A percentile compares a stretch with the other conserved stretches of the same genome.
Evolutionary conservation across 192 early-diverging fungal species (phyloP).

Genomic region (Funneliformis geosporum): DNA sequence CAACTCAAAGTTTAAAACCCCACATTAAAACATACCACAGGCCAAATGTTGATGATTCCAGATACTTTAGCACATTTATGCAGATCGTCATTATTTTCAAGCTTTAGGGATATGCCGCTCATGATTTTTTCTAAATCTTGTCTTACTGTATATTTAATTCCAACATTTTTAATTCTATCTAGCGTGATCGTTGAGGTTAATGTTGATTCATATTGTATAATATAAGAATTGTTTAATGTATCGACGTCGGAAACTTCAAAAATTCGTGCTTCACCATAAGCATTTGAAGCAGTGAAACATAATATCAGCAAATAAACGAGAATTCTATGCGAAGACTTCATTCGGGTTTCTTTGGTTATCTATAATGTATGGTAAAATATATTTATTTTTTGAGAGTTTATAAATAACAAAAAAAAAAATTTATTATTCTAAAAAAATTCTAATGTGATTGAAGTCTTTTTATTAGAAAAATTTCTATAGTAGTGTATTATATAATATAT

Average conservation of each 20-base stretch:
- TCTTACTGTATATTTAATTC: not conserved
- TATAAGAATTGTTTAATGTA: not conserved
- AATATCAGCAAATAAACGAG: not conserved
- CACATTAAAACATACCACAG: conserved; percentile 38
- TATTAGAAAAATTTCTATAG: too few species aligned
- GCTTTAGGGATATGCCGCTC: conserved; percentile 48
- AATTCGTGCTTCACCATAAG: not conserved
- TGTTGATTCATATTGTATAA: not conserved
- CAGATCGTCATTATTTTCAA: conserved; percentile 38
- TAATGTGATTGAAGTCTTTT: too few species aligned
- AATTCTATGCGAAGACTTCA: not conserved
- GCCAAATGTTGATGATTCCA: conserved; percentile 50
- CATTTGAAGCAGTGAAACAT: not conserved
- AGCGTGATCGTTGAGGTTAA: not conserved
- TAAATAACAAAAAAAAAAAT: not conserved
- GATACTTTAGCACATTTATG: conserved; percentile 34
- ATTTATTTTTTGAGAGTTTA: too few species aligned
- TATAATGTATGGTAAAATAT: not conserved
- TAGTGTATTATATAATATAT: too few species aligned
- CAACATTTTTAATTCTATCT: not conserved
- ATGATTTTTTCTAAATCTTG: conserved; percentile 32
- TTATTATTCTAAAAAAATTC: not conserved
- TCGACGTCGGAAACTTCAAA: not conserved
- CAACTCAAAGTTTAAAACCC: not conserved
- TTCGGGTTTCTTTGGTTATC: not conserved